A percentile compares a stretch with the other conserved stretches of the same genome.
These are phyloP conservation scores for Echinochloa phyllopogon DNA, from an alignment of 176 grass and related monocot genomes.

Conservation along the genomic window DNA sequence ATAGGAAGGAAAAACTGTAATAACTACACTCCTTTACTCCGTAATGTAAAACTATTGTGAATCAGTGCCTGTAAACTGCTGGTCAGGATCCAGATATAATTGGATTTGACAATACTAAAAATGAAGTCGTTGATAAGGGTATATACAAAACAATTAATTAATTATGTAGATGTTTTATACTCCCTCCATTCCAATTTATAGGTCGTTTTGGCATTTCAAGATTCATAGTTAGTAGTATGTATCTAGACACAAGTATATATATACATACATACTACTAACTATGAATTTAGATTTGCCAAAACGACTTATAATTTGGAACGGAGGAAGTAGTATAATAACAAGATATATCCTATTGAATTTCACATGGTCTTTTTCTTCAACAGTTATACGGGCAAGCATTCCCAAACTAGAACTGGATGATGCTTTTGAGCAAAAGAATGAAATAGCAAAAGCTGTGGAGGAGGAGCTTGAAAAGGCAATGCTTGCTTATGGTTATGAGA, in stretches of 20 bases:
- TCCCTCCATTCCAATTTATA: too few relatives aligned
- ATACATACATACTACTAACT: too few relatives aligned
- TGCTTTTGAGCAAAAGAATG: conserved; percentile 55
- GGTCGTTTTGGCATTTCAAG: too few relatives aligned
- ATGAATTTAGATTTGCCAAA: too few relatives aligned
- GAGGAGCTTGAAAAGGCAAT: conserved; percentile 57
- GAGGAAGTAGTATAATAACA: background rate
- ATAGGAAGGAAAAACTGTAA: background rate
- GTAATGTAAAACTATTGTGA: background rate
- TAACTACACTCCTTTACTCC: background rate
- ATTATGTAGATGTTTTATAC: background rate
- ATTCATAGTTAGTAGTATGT: too few relatives aligned
- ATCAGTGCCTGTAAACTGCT: background rate
- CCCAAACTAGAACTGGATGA: conserved; percentile 50
- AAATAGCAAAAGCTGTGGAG: conserved; percentile 56
- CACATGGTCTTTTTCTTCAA: conserved; percentile 13
- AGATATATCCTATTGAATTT: conserved; percentile 8
- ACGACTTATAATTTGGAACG: too few relatives aligned
- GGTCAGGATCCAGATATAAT: background rate
- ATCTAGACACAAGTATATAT: too few relatives aligned
- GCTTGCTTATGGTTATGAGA: conserved; percentile 55
- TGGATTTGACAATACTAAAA: conserved; percentile 17
- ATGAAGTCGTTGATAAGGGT: background rate
- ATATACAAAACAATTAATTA: conserved; percentile 12
- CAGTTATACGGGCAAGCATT: conserved; percentile 53